A percentile compares a stretch with the other conserved stretches of the same genome.
Evolutionary conservation across 1,284 basidiomycete genomes (phyloP).

Genomic region (Ceratobasidium sp.): DNA sequence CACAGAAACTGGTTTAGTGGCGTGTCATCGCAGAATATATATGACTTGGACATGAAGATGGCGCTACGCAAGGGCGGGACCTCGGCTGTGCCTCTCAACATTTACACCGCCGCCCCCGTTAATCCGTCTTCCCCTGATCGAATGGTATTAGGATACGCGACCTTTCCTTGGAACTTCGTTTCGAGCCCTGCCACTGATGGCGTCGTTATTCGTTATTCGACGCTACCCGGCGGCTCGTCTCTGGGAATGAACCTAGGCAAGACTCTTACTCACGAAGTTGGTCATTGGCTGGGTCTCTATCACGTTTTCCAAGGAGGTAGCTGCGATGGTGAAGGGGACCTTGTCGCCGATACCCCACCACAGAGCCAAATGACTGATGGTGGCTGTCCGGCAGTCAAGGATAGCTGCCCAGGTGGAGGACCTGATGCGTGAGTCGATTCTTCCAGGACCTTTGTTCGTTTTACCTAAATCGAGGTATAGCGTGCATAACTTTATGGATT

Average conservation of each 20-base stretch:
- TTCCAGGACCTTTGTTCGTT: too few species aligned
- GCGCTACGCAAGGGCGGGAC: constrained; percentile 13
- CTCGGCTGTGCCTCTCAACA: constrained; percentile 18
- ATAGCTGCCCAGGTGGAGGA: constrained; percentile 15
- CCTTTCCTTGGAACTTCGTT: constrained; percentile 1
- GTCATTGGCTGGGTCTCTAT: too few species aligned
- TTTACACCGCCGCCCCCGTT: constrained; percentile 6
- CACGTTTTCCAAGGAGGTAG: constrained; percentile 46
- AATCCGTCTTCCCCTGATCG: background rate
- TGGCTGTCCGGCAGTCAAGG: background rate
- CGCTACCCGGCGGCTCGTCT: constrained; percentile 1
- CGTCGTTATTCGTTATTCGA: constrained; percentile 12
- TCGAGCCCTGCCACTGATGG: background rate
- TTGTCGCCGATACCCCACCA: constrained; percentile 35
- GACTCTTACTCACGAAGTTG: constrained; percentile 10
- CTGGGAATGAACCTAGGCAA: constrained; percentile 2
- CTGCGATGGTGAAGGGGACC: background rate
- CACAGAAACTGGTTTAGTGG: background rate
- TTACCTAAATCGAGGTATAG: too few species aligned
- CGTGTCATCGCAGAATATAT: background rate
- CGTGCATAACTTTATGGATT: too few species aligned
- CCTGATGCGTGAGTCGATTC: constrained; percentile 40
- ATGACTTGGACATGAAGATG: constrained; percentile 6
- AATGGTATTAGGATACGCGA: constrained; percentile 20
- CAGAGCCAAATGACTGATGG: background rate